Percentiles rank a stretch among this genome's conserved stretches.
These are phyloP conservation scores for Phytophthora sansomeana DNA, from an alignment of 352 stramenopile species.

Conservation along the genomic window DNA sequence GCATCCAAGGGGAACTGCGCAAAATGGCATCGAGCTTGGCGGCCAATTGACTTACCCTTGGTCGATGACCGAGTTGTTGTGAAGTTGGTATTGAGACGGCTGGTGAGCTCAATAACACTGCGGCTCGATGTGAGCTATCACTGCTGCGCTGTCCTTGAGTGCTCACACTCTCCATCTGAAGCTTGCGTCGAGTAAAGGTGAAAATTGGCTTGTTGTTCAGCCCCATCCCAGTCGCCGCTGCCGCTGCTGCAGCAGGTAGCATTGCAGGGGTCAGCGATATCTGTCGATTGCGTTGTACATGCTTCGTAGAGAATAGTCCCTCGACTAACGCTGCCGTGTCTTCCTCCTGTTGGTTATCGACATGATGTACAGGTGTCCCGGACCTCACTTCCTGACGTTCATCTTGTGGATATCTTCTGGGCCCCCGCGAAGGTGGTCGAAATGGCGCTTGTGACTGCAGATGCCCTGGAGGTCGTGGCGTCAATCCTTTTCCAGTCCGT, in stretches of 20 bases:
- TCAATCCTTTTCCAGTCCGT: constrained; percentile 29
- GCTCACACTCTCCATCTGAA: constrained; percentile 29
- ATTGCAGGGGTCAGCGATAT: constrained; percentile 34
- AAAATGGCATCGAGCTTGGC: constrained; percentile 70
- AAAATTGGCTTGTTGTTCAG: constrained; percentile 36
- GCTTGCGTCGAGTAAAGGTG: constrained; percentile 36
- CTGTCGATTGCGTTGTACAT: constrained; percentile 33
- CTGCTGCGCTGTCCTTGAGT: not conserved
- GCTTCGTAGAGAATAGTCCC: constrained; percentile 38
- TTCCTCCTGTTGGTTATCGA: constrained; percentile 24
- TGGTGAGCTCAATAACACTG: constrained; percentile 3
- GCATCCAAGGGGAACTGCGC: constrained; percentile 61
- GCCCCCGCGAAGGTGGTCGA: constrained; percentile 2
- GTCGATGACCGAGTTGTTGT: constrained; percentile 30
- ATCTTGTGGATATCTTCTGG: constrained; percentile 4
- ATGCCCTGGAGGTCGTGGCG: constrained; percentile 21
- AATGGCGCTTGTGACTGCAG: constrained; percentile 5
- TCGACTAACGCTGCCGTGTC: constrained; percentile 18
- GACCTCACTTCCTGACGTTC: constrained; percentile 19
- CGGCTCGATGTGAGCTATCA: not conserved
- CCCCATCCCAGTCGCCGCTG: constrained; percentile 23
- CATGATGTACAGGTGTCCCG: not conserved
- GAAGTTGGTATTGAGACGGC: constrained; percentile 16
- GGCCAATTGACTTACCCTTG: constrained; percentile 49
- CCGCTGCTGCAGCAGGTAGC: constrained; percentile 28